Evolutionary conservation across 192 early-diverging fungal species (phyloP), one percentile per base, ranked within the genome.

Genomic region (Globomyces pollinis-pini): DNA sequence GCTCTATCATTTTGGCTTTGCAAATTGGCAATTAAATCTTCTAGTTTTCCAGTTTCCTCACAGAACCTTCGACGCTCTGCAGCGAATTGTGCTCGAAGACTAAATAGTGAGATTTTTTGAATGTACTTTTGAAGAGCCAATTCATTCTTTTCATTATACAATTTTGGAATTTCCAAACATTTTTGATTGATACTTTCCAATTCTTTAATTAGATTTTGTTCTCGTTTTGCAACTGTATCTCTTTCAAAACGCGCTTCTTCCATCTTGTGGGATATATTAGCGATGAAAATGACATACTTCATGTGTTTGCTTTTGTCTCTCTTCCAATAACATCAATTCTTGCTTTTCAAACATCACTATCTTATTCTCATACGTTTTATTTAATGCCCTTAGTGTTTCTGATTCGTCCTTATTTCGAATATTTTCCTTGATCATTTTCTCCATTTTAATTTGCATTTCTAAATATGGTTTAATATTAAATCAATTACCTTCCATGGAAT

Each of bases 201-300:
- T 42, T 73, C 71, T 4, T 33, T 23, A 31, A 61, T 47, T 1
- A 60, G 39, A 33, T 60, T 65, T 33, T 70, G 57, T 54, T 79
- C 77, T 9, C 70, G 34, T 15, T 70, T 44, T 32, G 69, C 11
- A 21, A 67, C 61, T 30, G 66, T 67, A 43, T 78, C 76, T 13
- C 67, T 47, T 41, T 78, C 69, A 32, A 74, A 53, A 18, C 60
- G 34, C 0, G 76, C 68, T 44, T 73, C 71, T 29, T 70, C 71
- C 13, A n/a, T n/a, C n/a, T n/a, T n/a, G n/a, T n/a, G n/a, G n/a
- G n/a, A n/a, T n/a, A n/a, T n/a, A n/a, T n/a, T n/a, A n/a, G n/a
- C n/a, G n/a, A n/a, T n/a, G n/a, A n/a, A n/a, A n/a, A n/a, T n/a
- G n/a, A n/a, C n/a, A n/a, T n/a, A 63, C 41, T 52, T 61, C 36